Percentiles rank a stretch among this genome's conserved stretches.
Evolutionary conservation across 1,139 yeast genomes (phyloP).

Genomic region (Kazachstania sp.): DNA sequence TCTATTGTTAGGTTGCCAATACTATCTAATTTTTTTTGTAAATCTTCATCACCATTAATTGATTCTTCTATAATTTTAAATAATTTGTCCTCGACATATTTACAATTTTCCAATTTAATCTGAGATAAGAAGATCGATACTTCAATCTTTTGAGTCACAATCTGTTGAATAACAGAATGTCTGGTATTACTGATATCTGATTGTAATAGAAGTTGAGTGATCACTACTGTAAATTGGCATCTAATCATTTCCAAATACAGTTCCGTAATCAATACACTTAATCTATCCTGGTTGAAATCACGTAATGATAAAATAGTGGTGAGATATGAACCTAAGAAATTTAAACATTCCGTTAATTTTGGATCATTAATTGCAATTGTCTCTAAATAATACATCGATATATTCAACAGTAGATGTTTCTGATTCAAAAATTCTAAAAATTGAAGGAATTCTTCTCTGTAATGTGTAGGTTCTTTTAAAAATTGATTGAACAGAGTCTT

Average conservation of each 20-base stretch:
- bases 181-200: conserved; percentile 10
- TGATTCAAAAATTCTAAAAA: conserved; percentile 5
- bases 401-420: conserved; percentile 10
- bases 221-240: conserved; percentile 13
- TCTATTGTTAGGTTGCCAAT: conserved; percentile 2
- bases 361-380: conserved; percentile 4
- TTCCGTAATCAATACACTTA: conserved; percentile 12
- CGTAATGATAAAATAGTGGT: conserved; percentile 8
- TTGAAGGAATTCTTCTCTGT: conserved; percentile 2
- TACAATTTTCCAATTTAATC: conserved; percentile 10
- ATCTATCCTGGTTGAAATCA: conserved; percentile 8
- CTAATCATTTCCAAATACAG: conserved; percentile 9
- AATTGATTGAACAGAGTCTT: conserved; percentile 3
- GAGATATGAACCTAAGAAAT: conserved; percentile 11
- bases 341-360: conserved; percentile 7
- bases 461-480: conserved; percentile 3
- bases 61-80: conserved; percentile 10
- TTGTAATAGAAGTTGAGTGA: conserved; percentile 11
- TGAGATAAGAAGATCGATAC: conserved; percentile 10
- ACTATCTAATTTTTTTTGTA: conserved; percentile 10
- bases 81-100: conserved; percentile 11
- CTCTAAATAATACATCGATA: conserved; percentile 11
- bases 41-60: conserved; percentile 4
- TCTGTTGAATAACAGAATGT: conserved; percentile 11
- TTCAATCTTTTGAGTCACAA: conserved; percentile 12